phyloP scores from a whole-genome alignment of 495 filamentous ascomycete species.

The Tuber melanosporum region DNA sequence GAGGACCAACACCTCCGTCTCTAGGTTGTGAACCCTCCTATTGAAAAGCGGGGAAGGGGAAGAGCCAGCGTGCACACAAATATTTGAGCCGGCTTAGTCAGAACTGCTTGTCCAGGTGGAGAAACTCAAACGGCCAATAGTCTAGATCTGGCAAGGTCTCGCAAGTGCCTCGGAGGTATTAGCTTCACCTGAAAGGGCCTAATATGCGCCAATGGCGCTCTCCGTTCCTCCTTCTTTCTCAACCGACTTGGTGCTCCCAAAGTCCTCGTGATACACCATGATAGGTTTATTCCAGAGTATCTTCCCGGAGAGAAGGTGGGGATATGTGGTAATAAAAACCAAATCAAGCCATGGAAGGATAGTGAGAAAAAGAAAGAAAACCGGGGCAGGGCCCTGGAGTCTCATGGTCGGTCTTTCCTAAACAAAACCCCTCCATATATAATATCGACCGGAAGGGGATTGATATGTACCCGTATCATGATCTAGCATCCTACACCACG shows the following conservation, averaged over 20 bases:
- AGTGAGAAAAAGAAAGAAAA: not conserved
- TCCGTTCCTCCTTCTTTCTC: not conserved
- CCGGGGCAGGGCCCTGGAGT: not conserved
- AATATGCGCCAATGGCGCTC: conserved; percentile 25
- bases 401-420: not conserved
- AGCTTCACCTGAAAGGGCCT: conserved; percentile 25
- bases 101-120: conserved; percentile 20
- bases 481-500: not conserved
- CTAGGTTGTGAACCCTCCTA: conserved; percentile 7
- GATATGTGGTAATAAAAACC: not conserved
- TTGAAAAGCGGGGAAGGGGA: conserved; percentile 33
- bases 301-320: not conserved
- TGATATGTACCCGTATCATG: not conserved
- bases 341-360: not conserved
- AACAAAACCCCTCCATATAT: not conserved
- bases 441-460: not conserved
- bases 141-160: conserved; percentile 18
- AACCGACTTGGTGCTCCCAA: not conserved
- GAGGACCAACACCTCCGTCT: not conserved
- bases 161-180: conserved; percentile 14
- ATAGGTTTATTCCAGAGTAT: not conserved
- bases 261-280: not conserved
- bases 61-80: conserved; percentile 24
- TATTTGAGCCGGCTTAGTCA: conserved; percentile 11
- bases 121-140: conserved; percentile 21